Percentiles rank a stretch among this genome's conserved stretches.
phyloP scores from a whole-genome alignment of 495 filamentous ascomycete species.

The Bathelium albidoporum region DNA sequence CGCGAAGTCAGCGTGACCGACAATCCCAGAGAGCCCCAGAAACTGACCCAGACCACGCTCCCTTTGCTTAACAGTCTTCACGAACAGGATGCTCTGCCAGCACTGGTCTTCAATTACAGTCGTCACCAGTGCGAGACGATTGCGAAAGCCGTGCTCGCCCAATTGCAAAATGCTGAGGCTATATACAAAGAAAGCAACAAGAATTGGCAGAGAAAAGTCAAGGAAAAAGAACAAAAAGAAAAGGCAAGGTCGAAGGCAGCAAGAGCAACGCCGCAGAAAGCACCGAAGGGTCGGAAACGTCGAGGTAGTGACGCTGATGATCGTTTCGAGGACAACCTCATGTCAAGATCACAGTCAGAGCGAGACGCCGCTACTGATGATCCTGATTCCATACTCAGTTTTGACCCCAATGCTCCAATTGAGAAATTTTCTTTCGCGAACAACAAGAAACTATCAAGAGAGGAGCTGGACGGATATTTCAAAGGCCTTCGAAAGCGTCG shows the following conservation, averaged over 20 bases:
- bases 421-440: constrained; percentile 58
- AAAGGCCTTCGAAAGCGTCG: constrained; percentile 34
- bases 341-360: constrained; percentile 42
- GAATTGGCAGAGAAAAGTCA: constrained; percentile 49
- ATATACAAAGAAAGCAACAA: constrained; percentile 44
- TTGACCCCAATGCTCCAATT: constrained; percentile 54
- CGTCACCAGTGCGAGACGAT: constrained; percentile 51
- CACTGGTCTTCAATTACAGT: constrained; percentile 69
- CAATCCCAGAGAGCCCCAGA: constrained; percentile 14
- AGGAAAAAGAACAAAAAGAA: constrained; percentile 43
- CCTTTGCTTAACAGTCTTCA: constrained; percentile 53
- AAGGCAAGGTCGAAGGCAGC: constrained; percentile 29
- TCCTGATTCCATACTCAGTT: constrained; percentile 44
- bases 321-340: constrained; percentile 34
- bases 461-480: constrained; percentile 42
- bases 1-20: constrained; percentile 29
- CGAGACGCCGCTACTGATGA: constrained; percentile 46
- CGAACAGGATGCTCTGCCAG: constrained; percentile 53
- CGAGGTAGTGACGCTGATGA: constrained; percentile 33
- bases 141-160: constrained; percentile 34
- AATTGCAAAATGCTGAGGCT: constrained; percentile 44
- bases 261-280: constrained; percentile 28
- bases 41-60: constrained; percentile 41
- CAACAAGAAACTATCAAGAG: constrained; percentile 31
- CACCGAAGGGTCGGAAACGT: constrained; percentile 30